Conservation (phyloP, 768 basidiomycete species). For the Tricholomella constricta region DNA sequence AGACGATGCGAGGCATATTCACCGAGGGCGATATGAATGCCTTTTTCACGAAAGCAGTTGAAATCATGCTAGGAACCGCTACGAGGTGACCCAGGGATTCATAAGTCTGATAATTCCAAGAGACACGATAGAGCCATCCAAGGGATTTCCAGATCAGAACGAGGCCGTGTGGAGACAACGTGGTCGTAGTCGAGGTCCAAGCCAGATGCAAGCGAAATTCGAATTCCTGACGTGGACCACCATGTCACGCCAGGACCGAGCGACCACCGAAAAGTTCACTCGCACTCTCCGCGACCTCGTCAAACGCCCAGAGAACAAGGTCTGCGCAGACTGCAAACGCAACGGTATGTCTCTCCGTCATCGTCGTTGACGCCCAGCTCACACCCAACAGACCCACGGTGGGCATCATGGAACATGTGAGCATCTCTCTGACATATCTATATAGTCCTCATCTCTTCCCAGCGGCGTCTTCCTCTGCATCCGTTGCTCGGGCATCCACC, state of each 20-base stretch:
- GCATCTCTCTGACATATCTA: constrained; percentile 22
- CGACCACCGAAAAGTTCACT: constrained; percentile 79
- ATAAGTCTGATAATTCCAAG: too few relatives aligned
- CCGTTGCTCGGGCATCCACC: constrained; percentile 95
- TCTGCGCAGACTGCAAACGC: constrained; percentile 95
- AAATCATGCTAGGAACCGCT: too few relatives aligned
- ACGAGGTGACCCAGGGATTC: too few relatives aligned
- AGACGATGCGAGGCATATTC: too few relatives aligned
- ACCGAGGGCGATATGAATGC: too few relatives aligned
- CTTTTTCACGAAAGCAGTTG: too few relatives aligned
- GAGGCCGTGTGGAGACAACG: not conserved
- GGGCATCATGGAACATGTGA: constrained; percentile 97
- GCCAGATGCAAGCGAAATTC: not conserved
- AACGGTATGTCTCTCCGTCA: constrained; percentile 63
- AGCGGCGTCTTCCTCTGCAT: constrained; percentile 96
- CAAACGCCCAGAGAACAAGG: constrained; percentile 87
- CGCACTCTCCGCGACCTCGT: constrained; percentile 83
- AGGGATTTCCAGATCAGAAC: too few relatives aligned
- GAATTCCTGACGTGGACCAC: constrained; percentile 12
- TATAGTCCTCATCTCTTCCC: constrained; percentile 2
- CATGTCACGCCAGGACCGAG: constrained; percentile 74
- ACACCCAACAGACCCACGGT: constrained; percentile 75
- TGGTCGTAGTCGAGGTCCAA: not conserved
- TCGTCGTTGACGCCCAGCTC: constrained; percentile 6
- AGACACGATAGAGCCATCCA: too few relatives aligned